These are phyloP conservation scores for Eremochloa ophiuroides DNA, from an alignment of 176 grass and related monocot species.

Conservation along the genomic window DNA sequence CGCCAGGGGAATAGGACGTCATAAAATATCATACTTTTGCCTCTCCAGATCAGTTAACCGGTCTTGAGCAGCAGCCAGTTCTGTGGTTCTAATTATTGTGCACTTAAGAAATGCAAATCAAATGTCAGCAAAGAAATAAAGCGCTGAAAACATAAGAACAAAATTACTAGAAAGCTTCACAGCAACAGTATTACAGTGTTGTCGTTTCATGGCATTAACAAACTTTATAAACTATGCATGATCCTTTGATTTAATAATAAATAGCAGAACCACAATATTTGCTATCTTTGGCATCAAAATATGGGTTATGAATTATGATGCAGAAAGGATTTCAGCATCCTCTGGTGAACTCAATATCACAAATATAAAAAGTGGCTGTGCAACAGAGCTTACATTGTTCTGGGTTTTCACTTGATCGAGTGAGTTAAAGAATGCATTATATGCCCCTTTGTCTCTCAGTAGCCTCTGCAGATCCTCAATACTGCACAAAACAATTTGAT, in stretches of 20 bases:
- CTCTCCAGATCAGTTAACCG: constrained; percentile 68
- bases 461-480: constrained; percentile 78
- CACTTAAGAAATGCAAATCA: constrained; percentile 42
- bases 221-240: background rate
- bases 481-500: constrained; percentile 45
- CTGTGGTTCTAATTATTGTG: constrained; percentile 88
- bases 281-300: background rate
- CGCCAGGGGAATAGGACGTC: background rate
- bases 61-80: constrained; percentile 81
- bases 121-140: background rate
- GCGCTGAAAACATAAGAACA: background rate
- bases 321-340: background rate
- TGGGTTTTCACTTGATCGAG: constrained; percentile 95
- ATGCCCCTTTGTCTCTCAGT: constrained; percentile 78
- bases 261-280: background rate
- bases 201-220: background rate
- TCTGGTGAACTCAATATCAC: background rate
- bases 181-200: background rate
- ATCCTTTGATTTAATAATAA: background rate
- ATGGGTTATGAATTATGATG: background rate
- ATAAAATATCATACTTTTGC: constrained; percentile 77
- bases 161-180: background rate
- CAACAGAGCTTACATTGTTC: constrained; percentile 74
- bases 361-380: constrained; percentile 12
- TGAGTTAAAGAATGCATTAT: constrained; percentile 84